Base-by-base conservation (phyloP, 805 yeast species). In the Cyberlindnera nakhonratchasimensis region DNA sequence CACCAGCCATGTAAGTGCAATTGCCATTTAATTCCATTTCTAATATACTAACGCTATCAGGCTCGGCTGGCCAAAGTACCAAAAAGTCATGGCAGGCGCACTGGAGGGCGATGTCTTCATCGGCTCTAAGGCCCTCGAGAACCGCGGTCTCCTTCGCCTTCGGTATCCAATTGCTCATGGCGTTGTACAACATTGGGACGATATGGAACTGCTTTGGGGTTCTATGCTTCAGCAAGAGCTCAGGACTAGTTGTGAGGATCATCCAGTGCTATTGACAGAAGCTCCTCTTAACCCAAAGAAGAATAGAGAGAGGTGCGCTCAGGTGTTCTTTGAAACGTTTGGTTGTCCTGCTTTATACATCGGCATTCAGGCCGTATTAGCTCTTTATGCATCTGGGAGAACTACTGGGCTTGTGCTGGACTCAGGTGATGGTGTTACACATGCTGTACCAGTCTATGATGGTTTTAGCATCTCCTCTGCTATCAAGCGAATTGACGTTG, bases 361-460 rank as follows among this genome's bases (percentile, higher is more conserved):
- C 31, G 96, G 96, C 17, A 88, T 87, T 56, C 98, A 91, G 51
- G 91, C 96, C 0, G 89, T 89, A 10, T 66, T 90, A 29, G 74
- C 96, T 4, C 66, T 90, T 29, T 90, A 91, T 64, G 89, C 97
- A 0, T 75, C 86, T 5, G 98, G 97, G 0, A 68, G 87, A 51
- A 90, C 97, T 7, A 89, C 96, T 0, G 98, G 97, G 1, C 75
- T 87, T 29, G 95, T 87, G 3, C 57, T 91, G 11, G 96, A 90
- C 57, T 76, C 83, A n/a, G 97, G 97, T 5, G 97, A 90, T 61
- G 97, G 97, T 5, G 95, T 88, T 20, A 76, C 86, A 29, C 90
- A 86, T 55, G 72, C 85, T 8, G 95, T 88, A 2, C 96, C 97
- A 0, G 87, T 91, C 0, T 91, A 79, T 62, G 89, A 88, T 46